Evolutionary conservation across 495 filamentous ascomycete species (phyloP).

Genomic region (Talaromyces liani): DNA sequence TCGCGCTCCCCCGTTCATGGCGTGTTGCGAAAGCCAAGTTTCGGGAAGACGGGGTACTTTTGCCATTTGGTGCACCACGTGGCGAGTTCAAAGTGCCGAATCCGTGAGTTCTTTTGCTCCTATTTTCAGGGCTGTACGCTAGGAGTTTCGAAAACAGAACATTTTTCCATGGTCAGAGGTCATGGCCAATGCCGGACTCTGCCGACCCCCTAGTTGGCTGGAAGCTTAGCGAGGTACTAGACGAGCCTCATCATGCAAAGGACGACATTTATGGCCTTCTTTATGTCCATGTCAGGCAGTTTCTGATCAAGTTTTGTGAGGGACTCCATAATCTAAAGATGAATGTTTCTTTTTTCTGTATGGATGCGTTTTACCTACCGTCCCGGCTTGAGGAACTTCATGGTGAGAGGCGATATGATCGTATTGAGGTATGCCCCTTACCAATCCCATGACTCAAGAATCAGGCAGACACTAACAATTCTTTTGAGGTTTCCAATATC

Average conservation of each 20-base stretch:
- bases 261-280: constrained; percentile 22
- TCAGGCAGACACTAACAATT: neutral
- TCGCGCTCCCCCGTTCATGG: constrained; percentile 6
- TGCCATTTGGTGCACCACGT: constrained; percentile 16
- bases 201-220: constrained; percentile 21
- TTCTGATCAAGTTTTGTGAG: constrained; percentile 14
- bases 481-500: constrained; percentile 19
- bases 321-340: constrained; percentile 1
- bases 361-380: constrained; percentile 12
- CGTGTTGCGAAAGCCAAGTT: constrained; percentile 14
- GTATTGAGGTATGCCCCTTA: constrained; percentile 16
- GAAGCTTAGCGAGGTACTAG: constrained; percentile 12
- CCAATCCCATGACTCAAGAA: neutral
- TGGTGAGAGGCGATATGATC: constrained; percentile 11
- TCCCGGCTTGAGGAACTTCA: neutral
- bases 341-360: constrained; percentile 13
- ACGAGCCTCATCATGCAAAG: constrained; percentile 7
- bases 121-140: neutral
- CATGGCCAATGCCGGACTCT: constrained; percentile 21
- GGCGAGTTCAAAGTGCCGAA: constrained; percentile 17
- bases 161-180: constrained; percentile 8
- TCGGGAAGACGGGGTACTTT: constrained; percentile 18
- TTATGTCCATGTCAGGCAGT: constrained; percentile 13
- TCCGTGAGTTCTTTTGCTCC: constrained; percentile 16
- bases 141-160: constrained; percentile 13